phyloP scores from a whole-genome alignment of 2,329 filamentous ascomycete genomes.

The Hypoxylon sp. region DNA sequence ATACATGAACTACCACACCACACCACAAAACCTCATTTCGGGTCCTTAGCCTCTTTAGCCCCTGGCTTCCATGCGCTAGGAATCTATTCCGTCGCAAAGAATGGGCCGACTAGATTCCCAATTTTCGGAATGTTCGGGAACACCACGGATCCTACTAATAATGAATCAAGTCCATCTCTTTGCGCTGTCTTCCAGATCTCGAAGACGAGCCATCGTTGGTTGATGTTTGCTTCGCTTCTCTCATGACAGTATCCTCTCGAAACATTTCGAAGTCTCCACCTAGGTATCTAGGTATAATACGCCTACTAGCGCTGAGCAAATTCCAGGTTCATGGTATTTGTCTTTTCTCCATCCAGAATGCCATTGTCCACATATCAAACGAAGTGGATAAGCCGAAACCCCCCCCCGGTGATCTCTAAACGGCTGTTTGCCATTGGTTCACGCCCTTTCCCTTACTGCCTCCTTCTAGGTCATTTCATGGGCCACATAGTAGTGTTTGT shows the following conservation, averaged over 20 bases:
- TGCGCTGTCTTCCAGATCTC: background rate
- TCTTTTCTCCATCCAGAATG: constrained; percentile 21
- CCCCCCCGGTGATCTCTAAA: constrained; percentile 3
- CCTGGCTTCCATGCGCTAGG: constrained; percentile 26
- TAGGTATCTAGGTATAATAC: constrained; percentile 24
- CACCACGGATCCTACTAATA: constrained; percentile 23
- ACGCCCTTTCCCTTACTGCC: background rate
- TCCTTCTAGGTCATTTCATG: constrained; percentile 7
- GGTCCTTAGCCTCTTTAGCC: constrained; percentile 23
- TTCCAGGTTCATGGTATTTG: constrained; percentile 14
- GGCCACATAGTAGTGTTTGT: constrained; percentile 11
- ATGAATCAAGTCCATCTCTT: constrained; percentile 1
- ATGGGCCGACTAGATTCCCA: constrained; percentile 33
- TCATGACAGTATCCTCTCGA: background rate
- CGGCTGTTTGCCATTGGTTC: constrained; percentile 19
- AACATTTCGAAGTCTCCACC: constrained; percentile 20
- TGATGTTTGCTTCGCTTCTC: background rate
- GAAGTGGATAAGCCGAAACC: constrained; percentile 5
- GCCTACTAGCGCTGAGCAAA: background rate
- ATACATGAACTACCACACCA: constrained; percentile 31
- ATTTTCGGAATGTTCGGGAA: constrained; percentile 38
- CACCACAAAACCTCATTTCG: constrained; percentile 28
- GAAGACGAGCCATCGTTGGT: constrained; percentile 6
- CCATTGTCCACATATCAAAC: constrained; percentile 10
- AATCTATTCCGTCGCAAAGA: constrained; percentile 23